Percentiles rank a stretch among this genome's conserved stretches.
Evolutionary conservation across 768 basidiomycete species (phyloP).

Genomic region (Sistotremastrum niveocremeum): DNA sequence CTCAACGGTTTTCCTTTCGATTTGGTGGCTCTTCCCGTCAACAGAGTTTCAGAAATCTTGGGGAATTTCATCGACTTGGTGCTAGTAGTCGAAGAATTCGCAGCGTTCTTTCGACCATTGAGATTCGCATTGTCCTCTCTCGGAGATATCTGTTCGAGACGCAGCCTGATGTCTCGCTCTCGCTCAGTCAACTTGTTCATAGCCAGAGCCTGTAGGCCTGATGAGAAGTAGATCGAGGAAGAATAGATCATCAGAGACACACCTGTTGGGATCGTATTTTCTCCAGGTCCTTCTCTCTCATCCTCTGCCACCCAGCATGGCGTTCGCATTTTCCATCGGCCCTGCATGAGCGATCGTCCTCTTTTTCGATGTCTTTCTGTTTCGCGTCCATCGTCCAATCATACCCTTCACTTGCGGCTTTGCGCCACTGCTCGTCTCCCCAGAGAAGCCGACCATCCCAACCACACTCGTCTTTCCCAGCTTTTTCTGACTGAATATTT

Average conservation of each 20-base stretch:
- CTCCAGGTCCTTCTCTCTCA: constrained; percentile 27
- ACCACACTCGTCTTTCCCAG: constrained; percentile 59
- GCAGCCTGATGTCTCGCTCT: constrained; percentile 67
- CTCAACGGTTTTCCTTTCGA: too few species aligned
- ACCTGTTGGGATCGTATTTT: too few species aligned
- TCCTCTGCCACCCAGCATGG: constrained; percentile 75
- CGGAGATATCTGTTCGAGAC: constrained; percentile 32
- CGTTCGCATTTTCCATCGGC: constrained; percentile 47
- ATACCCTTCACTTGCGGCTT: constrained; percentile 57
- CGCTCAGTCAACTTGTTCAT: constrained; percentile 41
- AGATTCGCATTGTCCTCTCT: too few species aligned
- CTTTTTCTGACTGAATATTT: constrained; percentile 7
- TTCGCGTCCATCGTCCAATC: constrained; percentile 27
- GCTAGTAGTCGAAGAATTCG: too few species aligned
- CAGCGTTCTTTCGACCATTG: too few species aligned
- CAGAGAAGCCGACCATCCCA: constrained; percentile 81
- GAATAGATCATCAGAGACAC: too few species aligned
- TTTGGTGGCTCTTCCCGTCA: too few species aligned
- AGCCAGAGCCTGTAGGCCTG: not conserved
- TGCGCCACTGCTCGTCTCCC: constrained; percentile 69
- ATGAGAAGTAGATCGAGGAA: too few species aligned
- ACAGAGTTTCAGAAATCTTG: too few species aligned
- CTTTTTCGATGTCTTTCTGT: constrained; percentile 23
- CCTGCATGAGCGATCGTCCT: constrained; percentile 29
- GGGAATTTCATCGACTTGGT: too few species aligned